Evolutionary conservation across 345 rosid species (phyloP), one percentile per base, ranked within the genome.

Genomic region (Clarkia xantiana): DNA sequence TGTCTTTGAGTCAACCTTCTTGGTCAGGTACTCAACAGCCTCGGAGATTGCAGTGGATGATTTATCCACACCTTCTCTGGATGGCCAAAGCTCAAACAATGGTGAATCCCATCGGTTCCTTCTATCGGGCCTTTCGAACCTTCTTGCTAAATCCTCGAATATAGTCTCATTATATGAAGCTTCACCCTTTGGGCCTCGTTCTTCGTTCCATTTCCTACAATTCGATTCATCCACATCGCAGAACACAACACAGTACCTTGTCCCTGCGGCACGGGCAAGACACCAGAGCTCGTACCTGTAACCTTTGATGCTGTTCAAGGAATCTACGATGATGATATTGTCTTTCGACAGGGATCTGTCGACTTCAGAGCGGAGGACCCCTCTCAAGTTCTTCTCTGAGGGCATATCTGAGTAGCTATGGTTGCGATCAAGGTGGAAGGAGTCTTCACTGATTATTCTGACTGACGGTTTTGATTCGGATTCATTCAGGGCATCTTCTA

Each of bases 81-180:
- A 52, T 6, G 95, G 90, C 70, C 61, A 71, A 44, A 91, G 55
- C 64, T 87, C 94, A 46, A 84, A 93, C 62, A 84, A 71, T 20
- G 99, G 96, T 1, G 96, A 86, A 67, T 91, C 99, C 99, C 99
- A 93, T 0, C 96, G 73, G 62, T 76, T 93, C 57, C 95, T 78
- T 61, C 84, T 73, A 60, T 87, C 96, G 0, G 96, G 96, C 47
- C 64, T 82, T 82, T 93, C 99, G 6, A 93, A 87, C 66, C 96
- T 80, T 61, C 91, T 77, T 45, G 63, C 77, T 42, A 87, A 65
- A 69, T 87, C 96, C 50, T 78, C 88, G 41, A 84, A 82, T 58
- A 93, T 77, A 15, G 59, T 65, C 56, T 82, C 84, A 1, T 74
- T 68, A 42, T 87, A 84, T 0, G 84, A 47, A 29, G 70, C 73